Evolutionary conservation across 2,329 filamentous ascomycete species (phyloP).

Genomic region (Pseudocercospora cruenta): DNA sequence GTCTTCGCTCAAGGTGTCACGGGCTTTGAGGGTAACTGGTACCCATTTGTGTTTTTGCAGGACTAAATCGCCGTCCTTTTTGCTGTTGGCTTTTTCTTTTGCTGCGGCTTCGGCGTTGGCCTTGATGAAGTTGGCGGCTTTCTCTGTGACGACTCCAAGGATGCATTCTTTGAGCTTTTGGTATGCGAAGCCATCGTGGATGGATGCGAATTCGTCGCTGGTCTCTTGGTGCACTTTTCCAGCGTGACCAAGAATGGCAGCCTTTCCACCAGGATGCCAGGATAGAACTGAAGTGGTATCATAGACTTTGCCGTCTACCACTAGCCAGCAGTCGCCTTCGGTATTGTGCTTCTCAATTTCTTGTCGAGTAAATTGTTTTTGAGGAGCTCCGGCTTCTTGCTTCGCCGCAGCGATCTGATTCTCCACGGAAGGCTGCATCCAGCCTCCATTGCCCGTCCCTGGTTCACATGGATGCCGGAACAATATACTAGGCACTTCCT

Average conservation of each 20-base stretch:
- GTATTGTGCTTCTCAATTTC: conserved; percentile 58
- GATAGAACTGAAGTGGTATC: conserved; percentile 53
- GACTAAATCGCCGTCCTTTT: conserved; percentile 39
- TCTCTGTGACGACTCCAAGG: conserved; percentile 55
- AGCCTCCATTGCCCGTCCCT: conserved; percentile 50
- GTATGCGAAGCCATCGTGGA: conserved; percentile 57
- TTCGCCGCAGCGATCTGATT: conserved; percentile 51
- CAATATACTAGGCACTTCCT: conserved; percentile 38
- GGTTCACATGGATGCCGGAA: conserved; percentile 55
- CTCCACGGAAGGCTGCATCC: conserved; percentile 56
- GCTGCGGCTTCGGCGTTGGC: conserved; percentile 47
- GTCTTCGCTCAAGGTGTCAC: conserved; percentile 48
- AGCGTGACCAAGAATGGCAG: conserved; percentile 54
- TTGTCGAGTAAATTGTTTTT: conserved; percentile 57
- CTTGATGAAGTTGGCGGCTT: conserved; percentile 53
- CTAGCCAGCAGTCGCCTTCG: conserved; percentile 58
- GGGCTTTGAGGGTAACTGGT: conserved; percentile 47
- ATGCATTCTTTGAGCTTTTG: conserved; percentile 58
- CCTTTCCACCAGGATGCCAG: conserved; percentile 57
- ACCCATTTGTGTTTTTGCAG: conserved; percentile 54
- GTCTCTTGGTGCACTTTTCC: conserved; percentile 56
- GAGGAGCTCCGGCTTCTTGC: conserved; percentile 49
- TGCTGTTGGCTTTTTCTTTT: conserved; percentile 41
- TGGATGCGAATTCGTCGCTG: conserved; percentile 54
- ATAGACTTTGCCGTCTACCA: conserved; percentile 57